Evolutionary conservation across 345 rosid species (phyloP).

Genomic region (Cardiospermum halicacabum): DNA sequence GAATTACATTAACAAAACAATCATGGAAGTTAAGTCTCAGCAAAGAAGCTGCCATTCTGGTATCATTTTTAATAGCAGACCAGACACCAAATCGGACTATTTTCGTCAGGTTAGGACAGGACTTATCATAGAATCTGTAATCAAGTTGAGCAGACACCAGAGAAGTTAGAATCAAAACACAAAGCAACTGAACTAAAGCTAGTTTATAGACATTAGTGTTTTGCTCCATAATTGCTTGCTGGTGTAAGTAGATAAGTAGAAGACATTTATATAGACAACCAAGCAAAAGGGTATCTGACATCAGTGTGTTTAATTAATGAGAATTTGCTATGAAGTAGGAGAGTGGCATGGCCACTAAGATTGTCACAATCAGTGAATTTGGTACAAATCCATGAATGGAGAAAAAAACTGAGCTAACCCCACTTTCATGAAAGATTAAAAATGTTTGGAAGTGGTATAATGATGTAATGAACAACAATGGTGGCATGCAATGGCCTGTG

Average conservation of each 20-base stretch:
- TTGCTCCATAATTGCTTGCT: slow-evolving; percentile 26
- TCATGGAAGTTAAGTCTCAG: slow-evolving; percentile 69
- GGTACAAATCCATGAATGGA: slow-evolving; percentile 42
- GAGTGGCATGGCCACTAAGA: slow-evolving; percentile 32
- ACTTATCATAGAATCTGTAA: slow-evolving; percentile 38
- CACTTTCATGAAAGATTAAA: slow-evolving; percentile 18
- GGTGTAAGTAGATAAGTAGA: slow-evolving; percentile 4
- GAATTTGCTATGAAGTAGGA: background rate
- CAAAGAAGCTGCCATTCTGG: slow-evolving; percentile 67
- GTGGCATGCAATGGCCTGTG: background rate
- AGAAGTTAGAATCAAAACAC: slow-evolving; percentile 26
- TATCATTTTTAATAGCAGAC: slow-evolving; percentile 54
- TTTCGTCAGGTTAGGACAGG: slow-evolving; percentile 42
- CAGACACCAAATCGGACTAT: slow-evolving; percentile 43
- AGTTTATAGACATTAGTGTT: slow-evolving; percentile 15
- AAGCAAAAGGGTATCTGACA: background rate
- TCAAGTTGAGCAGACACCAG: slow-evolving; percentile 48
- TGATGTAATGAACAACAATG: slow-evolving; percentile 19
- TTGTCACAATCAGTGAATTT: slow-evolving; percentile 33
- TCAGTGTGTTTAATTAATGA: background rate
- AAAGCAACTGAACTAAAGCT: slow-evolving; percentile 21
- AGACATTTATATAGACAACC: slow-evolving; percentile 37
- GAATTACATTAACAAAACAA: slow-evolving; percentile 57
- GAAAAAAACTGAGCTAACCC: slow-evolving; percentile 15
- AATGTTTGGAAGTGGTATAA: slow-evolving; percentile 21